Base-by-base conservation (phyloP, 1,284 basidiomycete species). In the Cutaneotrichosporon daszewskae region DNA sequence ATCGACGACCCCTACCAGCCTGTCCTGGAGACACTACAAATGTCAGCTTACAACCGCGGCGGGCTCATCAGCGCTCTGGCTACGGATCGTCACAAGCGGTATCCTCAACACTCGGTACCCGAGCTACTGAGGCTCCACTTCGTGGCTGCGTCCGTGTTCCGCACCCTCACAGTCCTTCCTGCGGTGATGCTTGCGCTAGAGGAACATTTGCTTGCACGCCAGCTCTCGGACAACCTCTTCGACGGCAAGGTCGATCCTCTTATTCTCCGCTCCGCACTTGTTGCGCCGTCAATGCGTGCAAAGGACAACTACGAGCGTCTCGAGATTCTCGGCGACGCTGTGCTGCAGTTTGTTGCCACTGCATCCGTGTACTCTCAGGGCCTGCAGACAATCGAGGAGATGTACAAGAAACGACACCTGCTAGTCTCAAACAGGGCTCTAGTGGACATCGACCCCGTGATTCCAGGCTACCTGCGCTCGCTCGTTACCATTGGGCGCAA, bases 291-390 rank as follows among this genome's bases (percentile, higher is more conserved):
- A n/a, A n/a, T n/a, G n/a, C n/a, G n/a, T n/a, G n/a, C n/a, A n/a
- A n/a, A n/a, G n/a, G n/a, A 49, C 48, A 45, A 49, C 27, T 68
- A 68, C 38, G 57, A 68, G 45, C 55, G 64, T 6, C 51, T 68
- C 10, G 66, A 68, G 43, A 53, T 63, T n/a, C 51, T 68, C 8
- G 66, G 66, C 35, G 66, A 68, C 37, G 57, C 58, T 8, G 35
- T 68, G 4, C 55, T 68, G 32, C 62, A 65, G 29, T 52, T 66
- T 8, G 24, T 60, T 2, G 40, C 45, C 1, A 60, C 58, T 5
- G 20, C 58, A 6, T 51, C 57, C 22, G 40, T 56, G 3, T 62
- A 55, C 32, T 20, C 16, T 39, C 25, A 33, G 13, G 28, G 14
- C 23, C 35, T n/a, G n/a, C n/a, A 40, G 32, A 45, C 20, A 13